Evolutionary conservation across 352 stramenopile genomes (phyloP), one percentile per base, ranked within the genome.

Genomic region (Phytophthora agathidicida): DNA sequence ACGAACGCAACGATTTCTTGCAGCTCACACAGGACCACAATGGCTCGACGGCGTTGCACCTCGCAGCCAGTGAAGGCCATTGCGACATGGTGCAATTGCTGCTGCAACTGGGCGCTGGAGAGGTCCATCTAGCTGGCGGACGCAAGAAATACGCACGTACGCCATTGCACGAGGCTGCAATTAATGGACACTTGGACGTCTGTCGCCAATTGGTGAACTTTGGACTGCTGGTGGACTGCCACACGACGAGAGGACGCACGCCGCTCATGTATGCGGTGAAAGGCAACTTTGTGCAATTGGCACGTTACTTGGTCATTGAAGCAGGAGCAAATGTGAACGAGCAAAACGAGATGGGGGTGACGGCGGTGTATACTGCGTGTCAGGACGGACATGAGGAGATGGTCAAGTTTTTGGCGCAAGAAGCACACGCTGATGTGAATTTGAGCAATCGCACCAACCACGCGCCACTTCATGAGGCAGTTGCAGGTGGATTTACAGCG

Each of bases 311-410:
- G 5, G 50, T 86, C 3, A 48, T 60, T 1, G 60, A 88, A 11
- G 79, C 77, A 28, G 55, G 53, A 7, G 81, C 81, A 1, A 79
- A 85, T 43, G 71, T 89, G 28, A 54, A 91, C 65, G 84, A 91
- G 46, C 74, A 89, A 65, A 93, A 91, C 57, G 84, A 91, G 28
- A 91, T 90, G 72, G 80, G 82, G 10, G 71, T 91, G 41, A 91
- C 84, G n/a, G 68, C 84, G 6, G 32, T 91, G 43, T 91, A 91
- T 45, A 69, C 82, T 28, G 84, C 84, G 3, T 71, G 70, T 23
- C 83, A 90, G 47, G 68, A 88, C 32, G 80, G 79, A 19, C 71
- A 76, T 8, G 44, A 64, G 13, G 62, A 67, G 0, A 89, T 89
- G 24, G 74, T 86, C 3, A 44, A 59, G 31, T 71, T 85, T 5